phyloP scores from a whole-genome alignment of 1,284 basidiomycete species.

The Schizophyllum amplum region DNA sequence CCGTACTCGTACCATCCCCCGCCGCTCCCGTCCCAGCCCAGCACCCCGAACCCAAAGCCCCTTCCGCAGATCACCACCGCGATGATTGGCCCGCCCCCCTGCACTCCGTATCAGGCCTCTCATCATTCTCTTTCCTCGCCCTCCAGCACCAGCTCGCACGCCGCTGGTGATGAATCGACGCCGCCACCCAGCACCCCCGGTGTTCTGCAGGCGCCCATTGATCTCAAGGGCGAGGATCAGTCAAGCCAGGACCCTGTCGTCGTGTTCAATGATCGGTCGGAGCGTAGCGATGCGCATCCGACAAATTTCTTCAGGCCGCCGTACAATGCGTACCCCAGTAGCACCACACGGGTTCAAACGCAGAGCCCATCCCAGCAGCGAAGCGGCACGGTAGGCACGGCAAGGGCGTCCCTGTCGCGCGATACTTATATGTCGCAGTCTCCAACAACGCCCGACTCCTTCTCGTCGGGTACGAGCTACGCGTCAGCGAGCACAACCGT shows the following conservation, averaged over 20 bases:
- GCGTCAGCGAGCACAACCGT: constrained; percentile 19
- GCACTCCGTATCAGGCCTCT: constrained; percentile 6
- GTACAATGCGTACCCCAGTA: constrained; percentile 11
- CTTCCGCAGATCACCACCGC: constrained; percentile 17
- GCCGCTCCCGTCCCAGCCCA: constrained; percentile 18
- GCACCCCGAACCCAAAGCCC: constrained; percentile 32
- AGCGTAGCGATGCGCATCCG: too few relatives aligned
- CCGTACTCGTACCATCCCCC: constrained; percentile 13
- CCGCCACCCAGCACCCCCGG: constrained; percentile 62
- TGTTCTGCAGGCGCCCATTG: constrained; percentile 24
- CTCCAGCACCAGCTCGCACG: constrained; percentile 55
- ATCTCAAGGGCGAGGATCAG: constrained; percentile 19
- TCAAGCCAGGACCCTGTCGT: background rate
- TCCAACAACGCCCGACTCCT: constrained; percentile 20
- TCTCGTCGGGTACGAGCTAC: constrained; percentile 16
- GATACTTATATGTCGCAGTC: constrained; percentile 3
- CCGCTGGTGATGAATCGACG: constrained; percentile 40
- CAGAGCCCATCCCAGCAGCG: constrained; percentile 19
- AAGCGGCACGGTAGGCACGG: too few relatives aligned
- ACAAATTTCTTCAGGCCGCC: too few relatives aligned
- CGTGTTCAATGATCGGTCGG: constrained; percentile 7
- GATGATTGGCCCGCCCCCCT: constrained; percentile 32
- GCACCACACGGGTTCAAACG: background rate
- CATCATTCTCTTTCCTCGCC: constrained; percentile 46
- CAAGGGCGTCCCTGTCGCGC: background rate